Percentiles rank a stretch among this genome's conserved stretches.
Conservation (phyloP, 2,329 filamentous ascomycete species). For the Cordyceps tenuipes region DNA sequence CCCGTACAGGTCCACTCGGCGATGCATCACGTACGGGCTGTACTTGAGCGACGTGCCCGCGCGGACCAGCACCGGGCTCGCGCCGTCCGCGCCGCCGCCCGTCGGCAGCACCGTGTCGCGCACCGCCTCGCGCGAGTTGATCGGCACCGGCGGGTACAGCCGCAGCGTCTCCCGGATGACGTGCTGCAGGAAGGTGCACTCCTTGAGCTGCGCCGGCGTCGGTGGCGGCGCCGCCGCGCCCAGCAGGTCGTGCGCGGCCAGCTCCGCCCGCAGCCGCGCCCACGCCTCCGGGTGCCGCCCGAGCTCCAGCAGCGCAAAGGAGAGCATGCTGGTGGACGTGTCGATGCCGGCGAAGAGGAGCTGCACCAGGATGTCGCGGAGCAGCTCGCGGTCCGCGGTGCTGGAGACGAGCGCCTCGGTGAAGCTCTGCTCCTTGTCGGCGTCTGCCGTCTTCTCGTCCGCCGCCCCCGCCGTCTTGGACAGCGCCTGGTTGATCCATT, state of each 20-base stretch:
- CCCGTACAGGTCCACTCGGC: constrained; percentile 21
- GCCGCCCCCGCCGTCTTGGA: background rate
- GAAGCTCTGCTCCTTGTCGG: background rate
- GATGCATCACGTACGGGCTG: constrained; percentile 19
- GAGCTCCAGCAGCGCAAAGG: background rate
- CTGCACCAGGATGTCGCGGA: constrained; percentile 2
- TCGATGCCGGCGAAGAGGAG: constrained; percentile 5
- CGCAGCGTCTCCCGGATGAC: background rate
- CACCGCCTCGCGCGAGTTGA: background rate
- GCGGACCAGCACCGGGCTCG: background rate
- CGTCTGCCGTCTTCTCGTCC: background rate
- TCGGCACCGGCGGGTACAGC: background rate
- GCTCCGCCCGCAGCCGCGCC: background rate
- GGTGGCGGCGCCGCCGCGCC: background rate
- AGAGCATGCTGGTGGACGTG: constrained; percentile 3
- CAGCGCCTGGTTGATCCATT: background rate
- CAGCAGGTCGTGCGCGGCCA: background rate
- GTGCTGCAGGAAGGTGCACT: background rate
- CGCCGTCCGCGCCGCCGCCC: background rate
- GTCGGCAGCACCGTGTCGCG: background rate
- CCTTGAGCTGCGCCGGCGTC: background rate
- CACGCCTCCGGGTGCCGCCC: background rate
- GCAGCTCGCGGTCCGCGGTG: background rate
- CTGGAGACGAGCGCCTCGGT: background rate
- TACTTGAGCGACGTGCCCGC: background rate